A percentile compares a stretch with the other conserved stretches of the same genome.
Evolutionary conservation across 306 rosid species (phyloP).

Genomic region (Acacia confusa): DNA sequence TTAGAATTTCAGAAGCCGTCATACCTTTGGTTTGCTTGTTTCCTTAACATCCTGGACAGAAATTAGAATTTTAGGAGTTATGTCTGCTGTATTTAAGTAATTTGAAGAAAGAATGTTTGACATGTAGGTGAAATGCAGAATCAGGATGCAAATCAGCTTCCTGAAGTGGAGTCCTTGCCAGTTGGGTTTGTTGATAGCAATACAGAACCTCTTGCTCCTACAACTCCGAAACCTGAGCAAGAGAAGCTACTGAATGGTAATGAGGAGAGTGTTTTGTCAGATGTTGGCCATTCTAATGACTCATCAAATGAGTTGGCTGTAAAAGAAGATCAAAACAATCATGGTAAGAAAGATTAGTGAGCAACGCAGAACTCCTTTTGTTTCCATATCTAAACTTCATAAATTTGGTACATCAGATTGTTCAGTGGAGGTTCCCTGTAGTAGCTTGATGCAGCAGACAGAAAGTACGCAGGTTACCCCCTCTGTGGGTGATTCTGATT

Average conservation of each 20-base stretch:
- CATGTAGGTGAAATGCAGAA: conserved; percentile 70
- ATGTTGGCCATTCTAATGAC: conserved; percentile 40
- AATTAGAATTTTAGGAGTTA: not conserved
- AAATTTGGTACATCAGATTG: conserved; percentile 46
- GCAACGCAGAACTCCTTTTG: conserved; percentile 44
- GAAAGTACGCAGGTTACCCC: conserved; percentile 41
- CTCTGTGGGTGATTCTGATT: conserved; percentile 35
- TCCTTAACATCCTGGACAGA: not conserved
- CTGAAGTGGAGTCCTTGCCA: conserved; percentile 85
- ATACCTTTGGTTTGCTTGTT: not conserved
- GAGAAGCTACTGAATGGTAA: conserved; percentile 50
- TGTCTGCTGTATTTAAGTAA: conserved; percentile 22
- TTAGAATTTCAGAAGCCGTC: conserved; percentile 6
- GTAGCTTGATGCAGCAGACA: conserved; percentile 42
- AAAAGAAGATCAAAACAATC: conserved; percentile 46
- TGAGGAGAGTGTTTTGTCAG: conserved; percentile 42
- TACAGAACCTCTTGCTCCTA: conserved; percentile 63
- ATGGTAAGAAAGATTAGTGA: conserved; percentile 44
- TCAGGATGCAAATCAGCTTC: conserved; percentile 81
- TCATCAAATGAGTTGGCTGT: conserved; percentile 33
- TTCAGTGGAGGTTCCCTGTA: conserved; percentile 38
- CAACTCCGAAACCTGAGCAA: conserved; percentile 59
- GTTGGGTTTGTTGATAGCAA: conserved; percentile 90
- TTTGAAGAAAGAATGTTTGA: conserved; percentile 34
- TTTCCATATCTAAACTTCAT: conserved; percentile 49